phyloP scores from a whole-genome alignment of 768 basidiomycete species.

The Mycena albidolilacea region DNA sequence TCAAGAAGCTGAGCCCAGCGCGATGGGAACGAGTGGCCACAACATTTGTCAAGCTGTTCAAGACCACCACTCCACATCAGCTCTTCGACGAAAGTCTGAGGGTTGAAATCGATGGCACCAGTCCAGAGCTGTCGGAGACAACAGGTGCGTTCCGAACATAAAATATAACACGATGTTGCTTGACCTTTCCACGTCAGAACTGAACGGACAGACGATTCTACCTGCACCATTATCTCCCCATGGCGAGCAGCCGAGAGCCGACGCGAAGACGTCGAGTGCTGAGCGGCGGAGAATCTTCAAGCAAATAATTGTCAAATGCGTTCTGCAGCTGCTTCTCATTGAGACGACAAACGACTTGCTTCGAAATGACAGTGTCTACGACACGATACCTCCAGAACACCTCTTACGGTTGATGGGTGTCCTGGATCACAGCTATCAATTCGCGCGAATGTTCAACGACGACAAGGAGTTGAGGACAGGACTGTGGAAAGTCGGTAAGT shows the following conservation, averaged over 20 bases:
- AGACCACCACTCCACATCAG: slow-evolving; percentile 97
- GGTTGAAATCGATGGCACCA: slow-evolving; percentile 80
- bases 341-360: slow-evolving; percentile 97
- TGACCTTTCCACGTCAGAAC: slow-evolving; percentile 57
- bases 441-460: slow-evolving; percentile 97
- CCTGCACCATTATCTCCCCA: slow-evolving; percentile 90
- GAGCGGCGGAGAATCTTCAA: slow-evolving; percentile 93
- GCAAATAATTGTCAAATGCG: slow-evolving; percentile 99
- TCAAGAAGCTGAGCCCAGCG: slow-evolving; percentile 83
- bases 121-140: slow-evolving; percentile 69
- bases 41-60: slow-evolving; percentile 96
- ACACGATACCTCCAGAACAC: slow-evolving; percentile 94
- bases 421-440: slow-evolving; percentile 97
- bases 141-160: slow-evolving; percentile 45
- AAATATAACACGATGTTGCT: not conserved
- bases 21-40: slow-evolving; percentile 94
- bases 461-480: slow-evolving; percentile 97
- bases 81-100: slow-evolving; percentile 94
- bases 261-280: slow-evolving; percentile 67
- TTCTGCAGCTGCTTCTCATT: slow-evolving; percentile 94
- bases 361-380: slow-evolving; percentile 92
- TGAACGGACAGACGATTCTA: slow-evolving; percentile 77
- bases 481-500: slow-evolving; percentile 99
- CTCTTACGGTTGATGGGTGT: slow-evolving; percentile 95
- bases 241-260: slow-evolving; percentile 65